Conservation (phyloP, 352 stramenopile genomes). For the Phytophthora sp. region DNA sequence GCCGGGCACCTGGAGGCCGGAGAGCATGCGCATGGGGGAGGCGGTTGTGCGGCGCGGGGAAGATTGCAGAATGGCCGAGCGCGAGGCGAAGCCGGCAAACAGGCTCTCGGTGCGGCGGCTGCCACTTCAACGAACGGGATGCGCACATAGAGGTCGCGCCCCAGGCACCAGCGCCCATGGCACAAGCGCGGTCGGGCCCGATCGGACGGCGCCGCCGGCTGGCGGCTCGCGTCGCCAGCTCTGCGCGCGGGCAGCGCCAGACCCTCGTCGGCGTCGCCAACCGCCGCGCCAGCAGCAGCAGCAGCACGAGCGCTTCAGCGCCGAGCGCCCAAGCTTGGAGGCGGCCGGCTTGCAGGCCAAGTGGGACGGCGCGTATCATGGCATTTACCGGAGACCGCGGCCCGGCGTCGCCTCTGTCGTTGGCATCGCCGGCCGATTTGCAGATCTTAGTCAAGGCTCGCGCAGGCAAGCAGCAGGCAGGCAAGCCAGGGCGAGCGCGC, state of each 20-base stretch:
- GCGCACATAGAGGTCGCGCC: slow-evolving; percentile 19
- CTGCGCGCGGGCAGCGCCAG: too few species aligned
- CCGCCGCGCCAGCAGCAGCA: too few species aligned
- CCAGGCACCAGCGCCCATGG: too few species aligned
- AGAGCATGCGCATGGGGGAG: slow-evolving; percentile 20
- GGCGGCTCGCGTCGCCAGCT: too few species aligned
- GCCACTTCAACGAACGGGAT: slow-evolving; percentile 33
- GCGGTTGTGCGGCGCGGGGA: neutral
- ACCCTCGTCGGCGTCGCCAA: too few species aligned
- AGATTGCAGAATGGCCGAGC: slow-evolving; percentile 33
- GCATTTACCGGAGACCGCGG: neutral
- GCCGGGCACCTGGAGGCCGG: slow-evolving; percentile 2
- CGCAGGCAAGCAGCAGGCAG: neutral
- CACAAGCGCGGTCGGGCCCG: too few species aligned
- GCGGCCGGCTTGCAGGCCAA: too few species aligned
- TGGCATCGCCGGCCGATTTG: slow-evolving; percentile 22
- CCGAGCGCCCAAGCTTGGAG: too few species aligned
- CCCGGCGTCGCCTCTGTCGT: neutral
- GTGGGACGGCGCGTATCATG: slow-evolving; percentile 25
- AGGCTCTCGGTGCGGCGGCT: slow-evolving; percentile 29
- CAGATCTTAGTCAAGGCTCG: slow-evolving; percentile 22
- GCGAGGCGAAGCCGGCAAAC: slow-evolving; percentile 18
- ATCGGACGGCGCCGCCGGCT: too few species aligned
- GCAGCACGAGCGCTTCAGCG: too few species aligned
- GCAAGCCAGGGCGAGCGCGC: too few species aligned